Base-by-base conservation (phyloP, 148 eudicot species). In the Nyssa sinensis region DNA sequence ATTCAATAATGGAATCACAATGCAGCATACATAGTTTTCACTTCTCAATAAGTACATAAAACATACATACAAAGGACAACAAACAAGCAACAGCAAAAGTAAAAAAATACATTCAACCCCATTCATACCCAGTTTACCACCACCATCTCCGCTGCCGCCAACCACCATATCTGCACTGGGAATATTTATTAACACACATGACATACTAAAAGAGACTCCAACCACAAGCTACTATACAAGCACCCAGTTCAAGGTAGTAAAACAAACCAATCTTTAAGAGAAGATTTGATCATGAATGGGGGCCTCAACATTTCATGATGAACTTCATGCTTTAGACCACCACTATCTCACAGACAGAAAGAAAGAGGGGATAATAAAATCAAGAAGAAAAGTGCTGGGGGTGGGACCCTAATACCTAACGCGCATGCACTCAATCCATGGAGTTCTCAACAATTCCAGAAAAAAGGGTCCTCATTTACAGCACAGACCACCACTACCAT, bases 371-470 rank as follows among this genome's bases (percentile, higher is more conserved):
- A n/a, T n/a, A n/a, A n/a, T n/a, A 61, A 80, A 78, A 73, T 74
- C 67, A 80, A 64, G 34, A 64, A 32, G 66, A 27, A 19, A 23
- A 29, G 74, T 69, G 44, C 72, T 75, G 76, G 44, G 49, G 25
- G 88, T 82, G 83, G 90, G 90, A 75, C 84, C 88, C 84, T 49
- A 39, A 57, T 69, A 85, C 82, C 88, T 66, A 87, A 75, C 74
- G 78, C 88, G 91, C 91, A 83, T 90, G 94, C 93, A 47, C 77
- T 62, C 35, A 63, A 76, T 74, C 78, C 77, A 74, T 75, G 67
- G 64, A 14, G 63, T n/a, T 74, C 53, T 67, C 74, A 61, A 69
- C 49, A 74, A 66, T 76, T 47, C 44, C 44, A 30, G 69, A 66
- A 69, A 77, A 71, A 72, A 53, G 75, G 69, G 79, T 37, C 81